Conservation (phyloP, 306 rosid genomes). For the Sesbania bispinosa region DNA sequence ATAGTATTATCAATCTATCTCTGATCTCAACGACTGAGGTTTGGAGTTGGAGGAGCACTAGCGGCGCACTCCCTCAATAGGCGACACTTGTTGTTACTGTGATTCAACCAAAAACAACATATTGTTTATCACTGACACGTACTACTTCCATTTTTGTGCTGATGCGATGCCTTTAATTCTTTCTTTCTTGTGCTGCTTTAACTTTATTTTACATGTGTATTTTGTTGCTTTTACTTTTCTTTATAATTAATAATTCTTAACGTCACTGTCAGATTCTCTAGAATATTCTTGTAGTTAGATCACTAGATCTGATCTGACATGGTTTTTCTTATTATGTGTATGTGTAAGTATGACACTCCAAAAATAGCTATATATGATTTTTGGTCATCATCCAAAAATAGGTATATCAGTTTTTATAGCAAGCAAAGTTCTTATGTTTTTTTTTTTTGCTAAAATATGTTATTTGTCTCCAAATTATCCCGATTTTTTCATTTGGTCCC, state of each 20-base stretch:
- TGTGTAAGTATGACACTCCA: not conserved
- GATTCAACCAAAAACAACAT: not conserved
- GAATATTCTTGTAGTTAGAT: not conserved
- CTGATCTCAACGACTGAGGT: not conserved
- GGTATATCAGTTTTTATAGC: no score
- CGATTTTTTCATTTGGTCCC: no score
- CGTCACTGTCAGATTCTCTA: not conserved
- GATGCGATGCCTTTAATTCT: no score
- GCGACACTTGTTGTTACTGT: constrained; percentile 3
- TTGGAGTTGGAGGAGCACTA: not conserved
- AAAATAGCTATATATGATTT: no score
- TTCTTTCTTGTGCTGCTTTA: not conserved
- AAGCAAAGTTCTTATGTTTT: no score
- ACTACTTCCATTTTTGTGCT: not conserved
- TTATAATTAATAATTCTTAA: not conserved
- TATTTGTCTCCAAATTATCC: no score
- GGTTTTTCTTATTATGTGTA: not conserved
- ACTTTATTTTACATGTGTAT: not conserved
- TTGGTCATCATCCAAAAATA: no score
- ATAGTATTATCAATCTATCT: no score
- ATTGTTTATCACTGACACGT: not conserved
- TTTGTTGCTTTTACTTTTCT: not conserved
- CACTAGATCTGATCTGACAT: not conserved
- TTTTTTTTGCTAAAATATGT: no score
- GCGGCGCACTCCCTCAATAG: not conserved